These are phyloP conservation scores for Auriscalpium orientale DNA, from an alignment of 768 basidiomycete genomes.

Conservation along the genomic window DNA sequence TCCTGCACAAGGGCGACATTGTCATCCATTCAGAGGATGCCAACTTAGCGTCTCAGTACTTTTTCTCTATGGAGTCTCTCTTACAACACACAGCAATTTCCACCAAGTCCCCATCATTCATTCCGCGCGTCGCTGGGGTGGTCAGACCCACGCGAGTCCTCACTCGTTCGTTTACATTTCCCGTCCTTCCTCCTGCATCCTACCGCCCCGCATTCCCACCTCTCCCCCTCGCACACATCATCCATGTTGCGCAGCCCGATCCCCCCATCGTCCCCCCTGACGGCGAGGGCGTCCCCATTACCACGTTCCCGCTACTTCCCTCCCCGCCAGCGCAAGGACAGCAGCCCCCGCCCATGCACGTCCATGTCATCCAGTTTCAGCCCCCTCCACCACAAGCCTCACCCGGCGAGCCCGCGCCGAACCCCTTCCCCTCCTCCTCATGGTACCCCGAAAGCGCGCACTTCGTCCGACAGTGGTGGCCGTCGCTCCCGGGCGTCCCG, in stretches of 20 bases:
- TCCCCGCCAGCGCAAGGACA: not conserved
- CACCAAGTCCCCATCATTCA: conserved; percentile 7
- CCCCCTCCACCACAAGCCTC: not conserved
- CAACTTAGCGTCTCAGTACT: conserved; percentile 57
- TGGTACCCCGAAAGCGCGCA: conserved; percentile 73
- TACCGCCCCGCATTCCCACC: conserved; percentile 9
- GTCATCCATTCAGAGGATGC: conserved; percentile 71
- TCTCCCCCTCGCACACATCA: conserved; percentile 3
- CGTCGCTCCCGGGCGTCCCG: conserved; percentile 53
- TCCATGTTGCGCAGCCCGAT: not conserved
- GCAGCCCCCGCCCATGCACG: not conserved
- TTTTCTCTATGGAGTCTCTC: conserved; percentile 46
- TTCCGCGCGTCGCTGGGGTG: conserved; percentile 17
- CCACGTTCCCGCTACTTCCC: not conserved
- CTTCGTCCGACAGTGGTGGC: conserved; percentile 81
- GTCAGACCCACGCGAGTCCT: conserved; percentile 16
- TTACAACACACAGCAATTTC: conserved; percentile 21
- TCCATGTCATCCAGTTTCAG: not conserved
- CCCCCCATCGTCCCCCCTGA: not conserved
- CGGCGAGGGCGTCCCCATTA: not conserved
- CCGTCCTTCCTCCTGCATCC: conserved; percentile 10
- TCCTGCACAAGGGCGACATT: conserved; percentile 56
- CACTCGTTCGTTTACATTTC: conserved; percentile 18
- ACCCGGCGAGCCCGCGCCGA: conserved; percentile 21
- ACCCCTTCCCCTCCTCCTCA: conserved; percentile 58